phyloP scores from a whole-genome alignment of 2,329 filamentous ascomycete species.

The Lasiodiplodia sp. region DNA sequence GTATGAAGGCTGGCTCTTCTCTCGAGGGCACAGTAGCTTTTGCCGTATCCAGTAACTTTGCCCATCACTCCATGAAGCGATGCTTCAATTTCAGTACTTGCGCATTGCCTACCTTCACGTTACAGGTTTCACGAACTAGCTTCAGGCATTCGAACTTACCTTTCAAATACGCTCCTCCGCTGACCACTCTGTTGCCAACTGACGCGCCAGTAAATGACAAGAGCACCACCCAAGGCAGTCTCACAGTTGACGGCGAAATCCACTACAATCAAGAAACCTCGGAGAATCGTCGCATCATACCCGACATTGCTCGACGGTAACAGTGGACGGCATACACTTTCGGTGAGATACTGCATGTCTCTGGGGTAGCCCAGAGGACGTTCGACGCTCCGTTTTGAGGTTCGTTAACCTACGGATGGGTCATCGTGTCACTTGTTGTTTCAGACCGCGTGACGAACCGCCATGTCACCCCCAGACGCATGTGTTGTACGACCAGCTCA shows the following conservation, averaged over 20 bases:
- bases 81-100: background rate
- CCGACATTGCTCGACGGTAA: background rate
- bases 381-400: background rate
- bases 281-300: background rate
- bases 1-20: background rate
- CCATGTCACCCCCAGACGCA: background rate
- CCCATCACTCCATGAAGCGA: background rate
- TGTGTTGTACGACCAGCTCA: background rate
- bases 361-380: background rate
- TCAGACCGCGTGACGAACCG: background rate
- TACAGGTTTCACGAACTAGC: background rate
- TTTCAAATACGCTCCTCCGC: background rate
- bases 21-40: background rate
- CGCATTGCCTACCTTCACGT: background rate
- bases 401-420: background rate
- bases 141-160: background rate
- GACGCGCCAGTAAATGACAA: background rate
- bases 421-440: background rate
- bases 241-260: background rate
- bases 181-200: background rate
- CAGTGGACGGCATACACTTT: background rate
- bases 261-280: background rate
- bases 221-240: background rate
- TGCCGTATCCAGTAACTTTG: background rate
- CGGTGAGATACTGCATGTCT: background rate